Evolutionary conservation across 1,139 yeast genomes (phyloP).

Genomic region (Candida frijolesensis): DNA sequence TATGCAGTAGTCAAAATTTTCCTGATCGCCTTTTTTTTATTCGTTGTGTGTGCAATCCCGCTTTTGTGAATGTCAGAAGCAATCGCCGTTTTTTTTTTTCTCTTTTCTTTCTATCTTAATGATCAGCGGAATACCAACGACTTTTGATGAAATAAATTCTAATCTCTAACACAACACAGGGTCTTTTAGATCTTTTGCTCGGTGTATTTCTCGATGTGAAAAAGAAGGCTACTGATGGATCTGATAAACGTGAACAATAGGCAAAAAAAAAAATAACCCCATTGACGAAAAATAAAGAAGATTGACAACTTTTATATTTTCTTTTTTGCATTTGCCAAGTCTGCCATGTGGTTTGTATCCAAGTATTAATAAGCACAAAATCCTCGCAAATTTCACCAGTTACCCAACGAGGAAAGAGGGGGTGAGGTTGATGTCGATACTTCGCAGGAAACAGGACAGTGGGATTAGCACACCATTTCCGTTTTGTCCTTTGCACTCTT

Average conservation of each 20-base stretch:
- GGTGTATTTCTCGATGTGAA: neutral
- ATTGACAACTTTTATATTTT: neutral
- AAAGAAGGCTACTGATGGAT: conserved; percentile 1
- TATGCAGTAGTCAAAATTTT: neutral
- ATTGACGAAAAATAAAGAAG: neutral
- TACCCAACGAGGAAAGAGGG: too few relatives aligned
- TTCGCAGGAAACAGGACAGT: too few relatives aligned
- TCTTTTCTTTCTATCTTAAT: neutral
- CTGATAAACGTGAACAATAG: neutral
- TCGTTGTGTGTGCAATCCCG: neutral
- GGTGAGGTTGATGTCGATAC: too few relatives aligned
- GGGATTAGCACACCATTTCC: too few relatives aligned
- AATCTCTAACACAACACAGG: neutral
- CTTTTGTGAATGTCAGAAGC: neutral
- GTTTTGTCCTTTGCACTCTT: too few relatives aligned
- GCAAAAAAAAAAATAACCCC: neutral
- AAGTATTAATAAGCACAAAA: neutral
- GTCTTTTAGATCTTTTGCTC: neutral
- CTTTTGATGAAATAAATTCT: neutral
- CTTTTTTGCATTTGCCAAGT: neutral
- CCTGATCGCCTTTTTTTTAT: neutral
- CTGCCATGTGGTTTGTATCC: neutral
- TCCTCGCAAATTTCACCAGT: too few relatives aligned
- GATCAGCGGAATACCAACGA: neutral
- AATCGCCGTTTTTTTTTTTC: neutral